Percentiles rank a stretch among this genome's conserved stretches.
Conservation (phyloP, 2,329 filamentous ascomycete genomes). For the Pyrenophora graminea region DNA sequence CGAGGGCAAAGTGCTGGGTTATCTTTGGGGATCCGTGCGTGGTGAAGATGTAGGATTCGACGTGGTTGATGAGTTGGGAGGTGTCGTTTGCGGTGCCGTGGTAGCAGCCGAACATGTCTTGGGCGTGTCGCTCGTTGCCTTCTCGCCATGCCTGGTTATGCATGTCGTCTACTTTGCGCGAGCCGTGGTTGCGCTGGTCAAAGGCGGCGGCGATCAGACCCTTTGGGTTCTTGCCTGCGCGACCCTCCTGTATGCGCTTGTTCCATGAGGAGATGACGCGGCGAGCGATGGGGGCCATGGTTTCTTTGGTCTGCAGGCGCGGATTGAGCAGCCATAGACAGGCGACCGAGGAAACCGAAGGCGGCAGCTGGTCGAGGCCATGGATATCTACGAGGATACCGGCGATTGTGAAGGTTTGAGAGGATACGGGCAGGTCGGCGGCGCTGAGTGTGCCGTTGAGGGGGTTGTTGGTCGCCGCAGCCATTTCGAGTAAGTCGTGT, state of each 20-base stretch:
- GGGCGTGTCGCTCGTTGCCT: conserved; percentile 80
- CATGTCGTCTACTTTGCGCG: conserved; percentile 65
- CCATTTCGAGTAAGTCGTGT: conserved; percentile 25
- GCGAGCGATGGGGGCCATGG: conserved; percentile 77
- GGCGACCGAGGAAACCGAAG: conserved; percentile 61
- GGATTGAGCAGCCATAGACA: conserved; percentile 93
- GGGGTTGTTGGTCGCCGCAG: conserved; percentile 39
- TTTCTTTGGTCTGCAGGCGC: conserved; percentile 68
- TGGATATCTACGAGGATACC: conserved; percentile 80
- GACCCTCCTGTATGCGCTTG: conserved; percentile 42
- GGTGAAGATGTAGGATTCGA: conserved; percentile 75
- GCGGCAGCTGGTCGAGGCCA: conserved; percentile 73
- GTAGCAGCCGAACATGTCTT: conserved; percentile 87
- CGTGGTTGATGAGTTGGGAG: conserved; percentile 72
- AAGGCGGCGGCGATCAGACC: conserved; percentile 82
- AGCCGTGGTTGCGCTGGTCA: conserved; percentile 92
- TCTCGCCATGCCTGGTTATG: conserved; percentile 79
- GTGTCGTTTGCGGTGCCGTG: conserved; percentile 76
- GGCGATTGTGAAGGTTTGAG: conserved; percentile 70
- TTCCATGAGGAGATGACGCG: conserved; percentile 72
- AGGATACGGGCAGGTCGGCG: conserved; percentile 58
- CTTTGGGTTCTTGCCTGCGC: conserved; percentile 38
- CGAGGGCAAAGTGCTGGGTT: conserved; percentile 72
- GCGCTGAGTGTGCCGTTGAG: conserved; percentile 34
- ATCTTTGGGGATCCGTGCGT: conserved; percentile 50